Percentiles rank a stretch among this genome's conserved stretches.
These are phyloP conservation scores for Cytidiella melzeri DNA, from an alignment of 768 basidiomycete genomes.

Conservation along the genomic window DNA sequence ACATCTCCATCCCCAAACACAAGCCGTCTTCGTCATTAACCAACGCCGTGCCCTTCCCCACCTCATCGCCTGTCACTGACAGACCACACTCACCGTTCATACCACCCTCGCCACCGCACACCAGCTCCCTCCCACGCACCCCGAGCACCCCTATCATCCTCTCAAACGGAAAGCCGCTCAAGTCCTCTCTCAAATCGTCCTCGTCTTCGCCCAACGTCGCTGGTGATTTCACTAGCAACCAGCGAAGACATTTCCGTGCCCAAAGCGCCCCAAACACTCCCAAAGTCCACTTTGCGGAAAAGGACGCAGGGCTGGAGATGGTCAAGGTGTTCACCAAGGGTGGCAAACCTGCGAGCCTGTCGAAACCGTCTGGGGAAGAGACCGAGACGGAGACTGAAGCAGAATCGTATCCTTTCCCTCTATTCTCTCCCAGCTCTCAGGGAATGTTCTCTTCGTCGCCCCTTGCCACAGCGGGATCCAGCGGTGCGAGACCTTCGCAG, in stretches of 20 bases:
- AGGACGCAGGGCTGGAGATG: conserved; percentile 53
- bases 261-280: conserved; percentile 63
- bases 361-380: conserved; percentile 36
- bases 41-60: conserved; percentile 38
- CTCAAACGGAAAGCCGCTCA: conserved; percentile 80
- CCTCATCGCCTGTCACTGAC: conserved; percentile 21
- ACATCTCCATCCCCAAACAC: conserved; percentile 17
- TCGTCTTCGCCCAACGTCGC: conserved; percentile 44
- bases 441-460: conserved; percentile 11
- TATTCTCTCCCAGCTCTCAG: conserved; percentile 8
- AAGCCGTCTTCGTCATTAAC: conserved; percentile 7
- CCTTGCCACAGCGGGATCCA: neutral
- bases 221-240: conserved; percentile 22
- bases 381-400: conserved; percentile 37
- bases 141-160: conserved; percentile 42
- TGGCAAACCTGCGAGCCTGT: conserved; percentile 65
- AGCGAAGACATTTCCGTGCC: conserved; percentile 31
- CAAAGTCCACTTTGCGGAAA: conserved; percentile 52
- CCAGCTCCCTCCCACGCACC: conserved; percentile 24
- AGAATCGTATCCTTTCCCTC: conserved; percentile 24
- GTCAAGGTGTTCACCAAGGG: conserved; percentile 58
- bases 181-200: conserved; percentile 72
- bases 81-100: conserved; percentile 15
- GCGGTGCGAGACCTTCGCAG: conserved; percentile 1
- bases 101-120: conserved; percentile 20